A percentile compares a stretch with the other conserved stretches of the same genome.
These are phyloP conservation scores for Macrophomina pseudophaseolina DNA, from an alignment of 2,329 filamentous ascomycete genomes.

Conservation along the genomic window DNA sequence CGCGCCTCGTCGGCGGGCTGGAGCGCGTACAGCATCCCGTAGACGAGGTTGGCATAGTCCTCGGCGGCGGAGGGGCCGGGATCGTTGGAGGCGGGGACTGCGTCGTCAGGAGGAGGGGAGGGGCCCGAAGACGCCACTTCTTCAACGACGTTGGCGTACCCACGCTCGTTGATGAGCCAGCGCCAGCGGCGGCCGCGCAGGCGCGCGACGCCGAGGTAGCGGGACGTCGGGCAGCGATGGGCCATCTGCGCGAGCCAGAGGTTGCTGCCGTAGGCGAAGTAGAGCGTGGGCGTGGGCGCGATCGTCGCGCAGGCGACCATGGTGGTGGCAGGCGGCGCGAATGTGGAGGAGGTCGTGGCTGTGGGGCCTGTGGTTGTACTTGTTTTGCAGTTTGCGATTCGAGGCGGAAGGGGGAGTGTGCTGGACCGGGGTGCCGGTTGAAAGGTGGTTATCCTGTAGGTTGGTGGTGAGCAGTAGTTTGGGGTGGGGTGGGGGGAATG, in stretches of 20 bases:
- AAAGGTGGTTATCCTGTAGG: too few species aligned
- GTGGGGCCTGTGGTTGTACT: neutral
- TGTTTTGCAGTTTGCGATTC: too few species aligned
- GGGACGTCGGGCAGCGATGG: constrained; percentile 62
- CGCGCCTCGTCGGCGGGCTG: constrained; percentile 34
- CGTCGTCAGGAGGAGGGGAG: too few species aligned
- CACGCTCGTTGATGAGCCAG: constrained; percentile 71
- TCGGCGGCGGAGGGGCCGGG: neutral
- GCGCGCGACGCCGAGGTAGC: constrained; percentile 62
- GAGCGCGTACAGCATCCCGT: constrained; percentile 43
- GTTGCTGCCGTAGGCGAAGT: constrained; percentile 76
- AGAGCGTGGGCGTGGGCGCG: constrained; percentile 45
- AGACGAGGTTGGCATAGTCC: constrained; percentile 42
- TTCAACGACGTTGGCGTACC: constrained; percentile 70
- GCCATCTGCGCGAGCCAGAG: constrained; percentile 70
- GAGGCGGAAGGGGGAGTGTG: too few species aligned
- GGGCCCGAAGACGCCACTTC: neutral
- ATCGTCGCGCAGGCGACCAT: constrained; percentile 29
- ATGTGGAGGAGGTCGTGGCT: neutral
- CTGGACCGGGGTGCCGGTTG: too few species aligned
- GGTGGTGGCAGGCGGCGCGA: neutral
- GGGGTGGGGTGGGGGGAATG: too few species aligned
- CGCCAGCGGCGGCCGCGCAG: constrained; percentile 58
- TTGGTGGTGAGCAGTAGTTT: too few species aligned
- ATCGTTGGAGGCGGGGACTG: too few species aligned